Percentiles rank a stretch among this genome's conserved stretches.
Evolutionary conservation across 2,329 filamentous ascomycete species (phyloP).

Genomic region (Aspergillus sp.): DNA sequence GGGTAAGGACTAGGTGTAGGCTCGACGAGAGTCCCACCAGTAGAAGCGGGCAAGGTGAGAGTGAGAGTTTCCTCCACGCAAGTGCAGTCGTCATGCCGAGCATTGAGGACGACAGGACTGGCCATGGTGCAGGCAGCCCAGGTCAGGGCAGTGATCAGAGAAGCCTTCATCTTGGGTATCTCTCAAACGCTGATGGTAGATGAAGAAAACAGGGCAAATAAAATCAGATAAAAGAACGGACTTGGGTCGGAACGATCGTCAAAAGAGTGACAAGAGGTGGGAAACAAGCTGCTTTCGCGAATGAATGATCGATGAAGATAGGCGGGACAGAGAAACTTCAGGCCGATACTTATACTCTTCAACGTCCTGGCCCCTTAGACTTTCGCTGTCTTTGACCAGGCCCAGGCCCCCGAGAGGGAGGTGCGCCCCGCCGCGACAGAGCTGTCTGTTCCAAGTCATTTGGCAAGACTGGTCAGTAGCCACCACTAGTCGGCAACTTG

Average conservation of each 20-base stretch:
- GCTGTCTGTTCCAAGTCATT: constrained; percentile 2
- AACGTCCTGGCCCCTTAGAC: not conserved
- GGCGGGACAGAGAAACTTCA: not conserved
- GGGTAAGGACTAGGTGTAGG: not conserved
- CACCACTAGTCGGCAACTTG: not conserved
- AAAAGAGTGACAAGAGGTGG: constrained; percentile 9
- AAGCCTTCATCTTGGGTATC: constrained; percentile 19
- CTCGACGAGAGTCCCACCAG: not conserved
- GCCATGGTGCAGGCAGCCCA: constrained; percentile 18
- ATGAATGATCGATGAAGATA: constrained; percentile 6
- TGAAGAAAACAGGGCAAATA: not conserved
- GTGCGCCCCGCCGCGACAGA: not conserved
- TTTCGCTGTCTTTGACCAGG: not conserved
- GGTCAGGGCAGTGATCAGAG: constrained; percentile 16
- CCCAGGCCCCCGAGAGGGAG: constrained; percentile 3
- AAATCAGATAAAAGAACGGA: constrained; percentile 3
- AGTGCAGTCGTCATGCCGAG: constrained; percentile 11
- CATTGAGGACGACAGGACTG: constrained; percentile 13
- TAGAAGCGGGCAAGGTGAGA: constrained; percentile 10
- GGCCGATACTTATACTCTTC: constrained; percentile 11
- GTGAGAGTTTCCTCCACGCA: constrained; percentile 11
- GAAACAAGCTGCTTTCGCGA: constrained; percentile 8
- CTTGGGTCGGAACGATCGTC: constrained; percentile 3
- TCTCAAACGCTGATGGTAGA: constrained; percentile 9
- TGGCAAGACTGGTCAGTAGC: not conserved